A percentile compares a stretch with the other conserved stretches of the same genome.
Evolutionary conservation across 2,329 filamentous ascomycete genomes (phyloP).

Genomic region (Aureobasidium subglaciale): DNA sequence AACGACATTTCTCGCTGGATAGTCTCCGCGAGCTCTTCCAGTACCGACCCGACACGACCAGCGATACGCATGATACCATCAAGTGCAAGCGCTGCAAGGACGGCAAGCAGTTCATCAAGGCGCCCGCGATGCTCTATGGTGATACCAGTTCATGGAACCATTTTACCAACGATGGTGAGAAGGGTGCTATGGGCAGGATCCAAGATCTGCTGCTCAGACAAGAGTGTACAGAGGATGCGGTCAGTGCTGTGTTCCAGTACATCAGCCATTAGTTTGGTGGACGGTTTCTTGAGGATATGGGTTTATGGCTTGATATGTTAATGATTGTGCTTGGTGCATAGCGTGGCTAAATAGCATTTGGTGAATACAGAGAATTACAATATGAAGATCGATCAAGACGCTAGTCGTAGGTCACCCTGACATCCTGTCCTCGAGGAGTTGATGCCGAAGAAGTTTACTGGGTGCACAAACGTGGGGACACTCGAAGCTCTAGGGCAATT

Average conservation of each 20-base stretch:
- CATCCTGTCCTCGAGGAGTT: not conserved
- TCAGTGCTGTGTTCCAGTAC: slow-evolving; percentile 96
- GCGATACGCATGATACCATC: slow-evolving; percentile 97
- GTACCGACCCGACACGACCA: slow-evolving; percentile 74
- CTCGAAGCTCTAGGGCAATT: not conserved
- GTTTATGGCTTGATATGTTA: not conserved
- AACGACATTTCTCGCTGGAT: slow-evolving; percentile 90
- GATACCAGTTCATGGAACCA: slow-evolving; percentile 99
- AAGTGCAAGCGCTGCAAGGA: slow-evolving; percentile 89
- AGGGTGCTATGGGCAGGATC: slow-evolving; percentile 61
- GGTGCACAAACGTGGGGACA: not conserved
- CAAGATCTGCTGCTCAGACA: slow-evolving; percentile 88
- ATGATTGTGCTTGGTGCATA: slow-evolving; percentile 4
- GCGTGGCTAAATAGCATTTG: slow-evolving; percentile 6
- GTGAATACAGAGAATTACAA: not conserved
- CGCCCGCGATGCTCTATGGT: slow-evolving; percentile 90
- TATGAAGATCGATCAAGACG: no score
- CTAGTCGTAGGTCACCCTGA: no score
- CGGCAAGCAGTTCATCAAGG: slow-evolving; percentile 80
- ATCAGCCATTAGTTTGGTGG: slow-evolving; percentile 65
- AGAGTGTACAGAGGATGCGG: slow-evolving; percentile 68
- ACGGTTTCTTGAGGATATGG: not conserved
- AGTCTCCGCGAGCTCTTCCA: slow-evolving; percentile 89
- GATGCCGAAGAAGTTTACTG: no score
- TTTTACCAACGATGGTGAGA: slow-evolving; percentile 69